These are phyloP conservation scores for Aspergillus caelatus DNA, from an alignment of 2,329 filamentous ascomycete genomes.

Conservation along the genomic window DNA sequence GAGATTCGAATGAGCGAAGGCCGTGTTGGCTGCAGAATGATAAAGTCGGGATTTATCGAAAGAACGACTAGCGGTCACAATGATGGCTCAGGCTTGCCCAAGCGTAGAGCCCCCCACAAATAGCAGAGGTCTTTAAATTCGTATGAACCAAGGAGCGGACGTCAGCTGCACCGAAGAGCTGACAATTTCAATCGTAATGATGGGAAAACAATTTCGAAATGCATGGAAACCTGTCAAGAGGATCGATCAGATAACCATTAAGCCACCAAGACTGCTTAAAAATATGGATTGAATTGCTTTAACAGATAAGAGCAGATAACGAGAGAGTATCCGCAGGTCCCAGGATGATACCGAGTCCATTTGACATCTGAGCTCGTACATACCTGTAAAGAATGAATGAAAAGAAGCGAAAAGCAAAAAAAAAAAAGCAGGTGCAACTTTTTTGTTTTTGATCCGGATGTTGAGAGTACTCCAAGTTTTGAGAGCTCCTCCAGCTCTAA, in stretches of 20 bases:
- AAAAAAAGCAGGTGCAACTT: neutral
- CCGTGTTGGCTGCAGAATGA: neutral
- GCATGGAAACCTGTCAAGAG: slow-evolving; percentile 12
- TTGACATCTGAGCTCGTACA: neutral
- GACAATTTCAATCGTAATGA: slow-evolving; percentile 17
- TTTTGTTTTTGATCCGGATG: neutral
- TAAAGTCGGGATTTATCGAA: slow-evolving; percentile 6
- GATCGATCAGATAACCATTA: neutral
- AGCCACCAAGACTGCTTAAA: neutral
- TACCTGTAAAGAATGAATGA: slow-evolving; percentile 11
- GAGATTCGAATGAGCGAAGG: slow-evolving; percentile 7
- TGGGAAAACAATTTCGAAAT: slow-evolving; percentile 11
- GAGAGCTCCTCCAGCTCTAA: slow-evolving; percentile 3
- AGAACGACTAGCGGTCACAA: slow-evolving; percentile 9
- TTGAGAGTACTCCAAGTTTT: neutral
- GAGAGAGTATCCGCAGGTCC: neutral
- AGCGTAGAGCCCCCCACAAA: neutral
- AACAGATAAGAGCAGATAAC: neutral
- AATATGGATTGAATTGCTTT: neutral
- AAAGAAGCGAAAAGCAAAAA: slow-evolving; percentile 4
- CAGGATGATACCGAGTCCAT: neutral
- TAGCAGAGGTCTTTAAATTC: neutral
- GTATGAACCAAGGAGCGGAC: slow-evolving; percentile 25
- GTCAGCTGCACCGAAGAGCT: slow-evolving; percentile 22
- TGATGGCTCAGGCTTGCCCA: slow-evolving; percentile 1